Base-by-base conservation (phyloP, 441 rosid species). In the Rhodomyrtus psidioides region DNA sequence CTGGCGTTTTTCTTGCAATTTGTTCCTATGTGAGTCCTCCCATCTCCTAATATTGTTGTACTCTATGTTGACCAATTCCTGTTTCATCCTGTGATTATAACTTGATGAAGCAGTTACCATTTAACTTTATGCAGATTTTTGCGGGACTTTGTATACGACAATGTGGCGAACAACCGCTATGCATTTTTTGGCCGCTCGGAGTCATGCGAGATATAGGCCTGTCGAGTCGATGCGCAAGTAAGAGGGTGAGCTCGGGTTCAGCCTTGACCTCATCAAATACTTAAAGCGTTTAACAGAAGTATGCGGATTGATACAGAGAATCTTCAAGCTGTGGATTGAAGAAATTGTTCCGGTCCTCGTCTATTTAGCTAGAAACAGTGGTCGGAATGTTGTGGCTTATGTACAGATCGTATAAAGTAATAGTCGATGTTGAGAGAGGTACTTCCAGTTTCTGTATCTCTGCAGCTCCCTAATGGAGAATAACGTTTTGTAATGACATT, bases 141-240 rank as follows among this genome's bases (percentile, higher is more conserved):
- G 49, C 92, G 97, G 75, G 99, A 97, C 81, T 90, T 95, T 88
- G 86, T 87, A 53, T 94, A 95, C 55, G 98, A 95, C 79, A 97
- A 94, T 30, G 88, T 96, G 86, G 98, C 98, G 70, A 90, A 92
- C 91, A 96, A 97, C 82, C 94, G 98, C 4, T 96, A 96, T 83
- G 91, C 90, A 8, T 49, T 97, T 82, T 94, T 97, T 84, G 97
- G 98, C 79, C 92, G 94, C 85, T 91, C 99, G 10, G 98, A 94
- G 83, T 94, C 99, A 24, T 95, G 95, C 57, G 97, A 95, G 87
- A 84, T 94, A 87, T 94, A 92, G 87, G 90, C 89, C 75, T 87
- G 34, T 85, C 0, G 3, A 55, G 59, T 82, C 0, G 1, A 14
- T 27, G 17, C 10, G 46, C 3, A 1, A 39, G 17, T 17, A 19